These are phyloP conservation scores for Capsicum rhomboideum DNA, from an alignment of 257 asterid species.

Conservation along the genomic window DNA sequence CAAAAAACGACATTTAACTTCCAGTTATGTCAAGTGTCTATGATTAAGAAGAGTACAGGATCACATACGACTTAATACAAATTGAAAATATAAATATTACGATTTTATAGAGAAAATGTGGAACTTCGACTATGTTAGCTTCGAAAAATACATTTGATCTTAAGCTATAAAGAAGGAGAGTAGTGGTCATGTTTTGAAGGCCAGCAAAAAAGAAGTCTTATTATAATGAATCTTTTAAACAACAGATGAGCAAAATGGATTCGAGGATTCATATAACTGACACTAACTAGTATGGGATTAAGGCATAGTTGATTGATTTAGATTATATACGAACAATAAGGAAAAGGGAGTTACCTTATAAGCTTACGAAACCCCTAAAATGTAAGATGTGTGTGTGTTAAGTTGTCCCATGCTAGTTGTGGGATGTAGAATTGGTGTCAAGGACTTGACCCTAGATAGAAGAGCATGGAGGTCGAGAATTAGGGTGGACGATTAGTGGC, in stretches of 20 bases:
- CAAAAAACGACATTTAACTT: background rate
- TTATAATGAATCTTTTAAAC: background rate
- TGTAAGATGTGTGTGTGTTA: background rate
- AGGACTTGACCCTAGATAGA: too few relatives aligned
- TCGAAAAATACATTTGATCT: background rate
- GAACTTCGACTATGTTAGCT: background rate
- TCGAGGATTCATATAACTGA: background rate
- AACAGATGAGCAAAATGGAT: background rate
- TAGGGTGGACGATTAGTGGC: too few relatives aligned
- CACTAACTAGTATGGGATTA: background rate
- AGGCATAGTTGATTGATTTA: background rate
- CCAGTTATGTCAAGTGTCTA: background rate
- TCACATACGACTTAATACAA: too few relatives aligned
- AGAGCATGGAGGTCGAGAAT: too few relatives aligned
- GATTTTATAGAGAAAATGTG: background rate
- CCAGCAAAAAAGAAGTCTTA: background rate
- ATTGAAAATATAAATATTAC: background rate
- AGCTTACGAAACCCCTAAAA: background rate
- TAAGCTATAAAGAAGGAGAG: background rate
- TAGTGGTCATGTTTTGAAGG: background rate
- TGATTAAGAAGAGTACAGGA: background rate
- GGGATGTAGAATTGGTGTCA: background rate
- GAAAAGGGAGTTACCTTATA: background rate
- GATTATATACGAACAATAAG: background rate
- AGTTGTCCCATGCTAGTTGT: background rate